Conservation (phyloP, 169 alveolate species). For the Sarcocystis neurona region DNA sequence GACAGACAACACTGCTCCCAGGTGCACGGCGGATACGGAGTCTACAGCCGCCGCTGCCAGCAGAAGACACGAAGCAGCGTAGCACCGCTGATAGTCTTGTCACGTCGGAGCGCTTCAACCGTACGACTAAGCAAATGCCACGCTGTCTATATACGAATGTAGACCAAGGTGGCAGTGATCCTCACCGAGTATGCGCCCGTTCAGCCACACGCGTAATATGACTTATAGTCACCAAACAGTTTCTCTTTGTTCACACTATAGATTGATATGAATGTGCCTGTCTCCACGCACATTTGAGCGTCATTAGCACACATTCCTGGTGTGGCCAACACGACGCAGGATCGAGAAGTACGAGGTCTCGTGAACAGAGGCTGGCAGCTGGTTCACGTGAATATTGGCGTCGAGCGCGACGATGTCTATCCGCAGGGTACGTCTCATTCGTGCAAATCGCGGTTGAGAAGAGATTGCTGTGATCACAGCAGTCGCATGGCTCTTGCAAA, state of each 20-base stretch:
- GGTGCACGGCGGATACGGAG: too few relatives aligned
- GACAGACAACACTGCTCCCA: too few relatives aligned
- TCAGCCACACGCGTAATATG: background rate
- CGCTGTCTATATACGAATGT: too few relatives aligned
- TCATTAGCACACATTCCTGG: background rate
- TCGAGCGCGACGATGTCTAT: slow-evolving; percentile 39
- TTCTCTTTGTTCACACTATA: slow-evolving; percentile 25
- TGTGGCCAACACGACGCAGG: background rate
- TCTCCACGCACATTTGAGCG: slow-evolving; percentile 15
- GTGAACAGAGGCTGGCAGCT: slow-evolving; percentile 14
- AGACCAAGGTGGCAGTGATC: too few relatives aligned
- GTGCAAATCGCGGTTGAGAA: too few relatives aligned
- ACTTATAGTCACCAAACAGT: background rate
- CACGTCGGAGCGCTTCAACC: too few relatives aligned
- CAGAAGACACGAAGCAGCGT: too few relatives aligned
- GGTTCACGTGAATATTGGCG: slow-evolving; percentile 33
- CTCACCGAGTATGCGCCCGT: too few relatives aligned
- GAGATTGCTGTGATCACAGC: slow-evolving; percentile 6
- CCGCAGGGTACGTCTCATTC: slow-evolving; percentile 39
- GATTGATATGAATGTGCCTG: slow-evolving; percentile 24
- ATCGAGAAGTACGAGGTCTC: background rate
- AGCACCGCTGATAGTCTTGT: too few relatives aligned
- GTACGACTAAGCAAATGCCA: too few relatives aligned
- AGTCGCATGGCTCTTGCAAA: too few relatives aligned
- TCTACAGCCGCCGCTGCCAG: too few relatives aligned